Evolutionary conservation across 352 stramenopile genomes (phyloP), one percentile per base, ranked within the genome.

Genomic region (Lagenidium giganteum): DNA sequence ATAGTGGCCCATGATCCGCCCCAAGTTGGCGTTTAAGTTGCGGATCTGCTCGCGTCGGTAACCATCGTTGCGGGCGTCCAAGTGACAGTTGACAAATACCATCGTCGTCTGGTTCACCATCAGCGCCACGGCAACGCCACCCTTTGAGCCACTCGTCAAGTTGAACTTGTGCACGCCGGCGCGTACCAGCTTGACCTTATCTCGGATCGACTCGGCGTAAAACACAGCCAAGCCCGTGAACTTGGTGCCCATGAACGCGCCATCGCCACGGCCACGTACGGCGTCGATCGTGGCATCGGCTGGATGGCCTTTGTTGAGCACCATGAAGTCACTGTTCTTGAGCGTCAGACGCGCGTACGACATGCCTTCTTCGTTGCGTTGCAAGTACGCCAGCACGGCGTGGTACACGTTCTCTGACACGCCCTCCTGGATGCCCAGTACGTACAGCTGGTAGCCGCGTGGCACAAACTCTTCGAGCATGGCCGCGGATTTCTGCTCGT

Each of bases 141-240:
- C 83, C 50, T 93, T 92, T 6, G 76, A 92, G 8, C 75, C 76
- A 47, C 69, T 87, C 23, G 76, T 87, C 11, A 90, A 50, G 22
- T 81, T 84, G 42, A 95, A 93, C 47, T 90, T 88, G 64, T 91
- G 76, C 16, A 75, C 70, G 20, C 75, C 78, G 1, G 76, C 69
- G 34, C 77, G 67, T 31, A 95, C 59, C 17, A 95, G 47, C 44
- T 83, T 70, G n/a, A 95, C 43, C 25, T 84, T 82, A 22, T 73
- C 51, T 35, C 73, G 51, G 12, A 87, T 65, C 2, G 61, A 25
- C 0, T 64, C 59, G 13, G 63, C 70, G 38, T 86, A 79, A 38
- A 93, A 95, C 14, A 93, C 68, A 4, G 73, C 83, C 13, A 95
- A 59, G 0, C 83, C 81, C 1, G 81, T 93, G 34, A 93, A 93